Evolutionary conservation across 257 asterid species (phyloP), one percentile per base, ranked within the genome.

Genomic region (Petunia secreta): DNA sequence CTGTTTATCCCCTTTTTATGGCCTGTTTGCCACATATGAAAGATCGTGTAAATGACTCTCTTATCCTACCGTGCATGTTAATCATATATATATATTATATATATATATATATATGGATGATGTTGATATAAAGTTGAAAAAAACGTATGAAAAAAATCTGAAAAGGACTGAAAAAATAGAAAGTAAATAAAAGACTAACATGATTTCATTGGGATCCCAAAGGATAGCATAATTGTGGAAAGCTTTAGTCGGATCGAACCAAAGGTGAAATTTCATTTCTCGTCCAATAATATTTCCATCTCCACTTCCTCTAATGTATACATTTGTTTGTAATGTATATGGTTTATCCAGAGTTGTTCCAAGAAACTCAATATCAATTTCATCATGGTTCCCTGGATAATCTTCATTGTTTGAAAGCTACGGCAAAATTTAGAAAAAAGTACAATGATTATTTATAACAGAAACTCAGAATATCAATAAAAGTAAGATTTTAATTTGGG

Each of bases 151-250:
- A 7, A 62, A 62, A 34, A 25, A 62, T 9, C 1, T 69, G n/a
- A 46, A 46, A 25, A 67, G 4, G 40, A 68, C n/a, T 8, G 25
- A 41, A n/a, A 13, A 1, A 43, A n/a, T 3, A 9, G 1, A 37
- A 11, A 54, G 38, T 9, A 62, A 69, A 63, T 36, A 25, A 10
- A 36, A 1, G 6, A 86, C 98, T 87, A 3, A 94, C 98, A 91
- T 88, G 89, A 94, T 94, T 81, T 92, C 95, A 66, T 3, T 77
- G 14, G 92, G 92, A 86, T 88, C 87, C 97, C 97, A 94, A 14
- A 92, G 85, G 66, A 94, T 90, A 13, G 96, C 97, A 80, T 94
- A 94, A 78, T 92, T 79, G 90, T 94, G 98, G 66, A 83, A 94
- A 77, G 71, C 91, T 67, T 78, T 37, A 0, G 97, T 92, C 34